Conservation (phyloP, 192 early-diverging fungal genomes). For the Coemansia sp. region DNA sequence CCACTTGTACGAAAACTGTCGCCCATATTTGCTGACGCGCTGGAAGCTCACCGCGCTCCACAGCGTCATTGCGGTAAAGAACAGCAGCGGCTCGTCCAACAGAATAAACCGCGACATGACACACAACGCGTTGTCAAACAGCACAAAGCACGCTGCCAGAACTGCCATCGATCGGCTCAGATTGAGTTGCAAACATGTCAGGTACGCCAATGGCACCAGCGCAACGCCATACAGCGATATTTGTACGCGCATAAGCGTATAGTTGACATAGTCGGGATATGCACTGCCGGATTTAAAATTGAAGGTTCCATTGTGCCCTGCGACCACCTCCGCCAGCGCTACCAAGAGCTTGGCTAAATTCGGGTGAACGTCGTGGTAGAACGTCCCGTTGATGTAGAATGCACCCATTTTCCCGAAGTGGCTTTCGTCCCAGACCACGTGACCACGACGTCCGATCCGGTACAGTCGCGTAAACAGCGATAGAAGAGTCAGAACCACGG, state of each 20-base stretch:
- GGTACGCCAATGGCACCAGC: constrained; percentile 64
- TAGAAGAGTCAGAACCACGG: constrained; percentile 33
- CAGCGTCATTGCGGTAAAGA: constrained; percentile 59
- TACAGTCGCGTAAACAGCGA: constrained; percentile 33
- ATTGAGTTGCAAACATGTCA: constrained; percentile 61
- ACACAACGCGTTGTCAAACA: constrained; percentile 61
- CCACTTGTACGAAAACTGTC: constrained; percentile 59
- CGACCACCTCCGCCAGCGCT: constrained; percentile 57
- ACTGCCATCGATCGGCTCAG: constrained; percentile 47
- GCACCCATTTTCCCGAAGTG: constrained; percentile 71
- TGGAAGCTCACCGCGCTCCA: constrained; percentile 58
- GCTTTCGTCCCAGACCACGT: constrained; percentile 70
- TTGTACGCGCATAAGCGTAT: constrained; percentile 62
- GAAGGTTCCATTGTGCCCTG: constrained; percentile 63
- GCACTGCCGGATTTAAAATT: constrained; percentile 57
- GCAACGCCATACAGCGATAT: constrained; percentile 63
- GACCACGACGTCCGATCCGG: constrained; percentile 25
- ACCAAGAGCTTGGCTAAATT: constrained; percentile 78
- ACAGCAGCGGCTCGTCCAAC: constrained; percentile 68
- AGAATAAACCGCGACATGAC: constrained; percentile 67
- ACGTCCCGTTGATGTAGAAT: constrained; percentile 84
- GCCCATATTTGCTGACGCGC: constrained; percentile 21
- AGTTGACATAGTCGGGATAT: constrained; percentile 65
- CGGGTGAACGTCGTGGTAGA: constrained; percentile 98
- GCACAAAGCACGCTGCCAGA: constrained; percentile 59